Conservation (phyloP, 2,329 filamentous ascomycete genomes). For the Capronia americana region DNA sequence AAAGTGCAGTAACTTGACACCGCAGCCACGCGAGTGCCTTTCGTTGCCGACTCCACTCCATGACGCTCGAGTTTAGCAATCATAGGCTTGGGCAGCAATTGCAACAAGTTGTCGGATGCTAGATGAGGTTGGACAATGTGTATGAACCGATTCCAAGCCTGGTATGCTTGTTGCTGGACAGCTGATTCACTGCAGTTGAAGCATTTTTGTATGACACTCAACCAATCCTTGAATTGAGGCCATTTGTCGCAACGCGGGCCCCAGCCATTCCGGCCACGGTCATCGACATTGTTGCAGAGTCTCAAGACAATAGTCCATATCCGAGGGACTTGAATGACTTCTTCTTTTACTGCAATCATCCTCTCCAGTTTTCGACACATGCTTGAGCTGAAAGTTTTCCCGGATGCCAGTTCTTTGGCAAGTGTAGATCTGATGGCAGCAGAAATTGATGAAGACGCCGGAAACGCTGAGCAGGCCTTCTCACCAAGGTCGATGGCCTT, state of each 20-base stretch:
- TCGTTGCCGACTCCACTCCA: constrained; percentile 56
- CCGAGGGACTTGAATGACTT: constrained; percentile 74
- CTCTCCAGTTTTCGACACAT: constrained; percentile 70
- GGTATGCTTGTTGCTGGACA: constrained; percentile 77
- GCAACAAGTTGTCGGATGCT: constrained; percentile 60
- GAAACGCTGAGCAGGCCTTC: constrained; percentile 71
- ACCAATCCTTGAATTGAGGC: constrained; percentile 75
- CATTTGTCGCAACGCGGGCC: constrained; percentile 68
- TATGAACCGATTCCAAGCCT: constrained; percentile 84
- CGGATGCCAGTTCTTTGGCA: constrained; percentile 58
- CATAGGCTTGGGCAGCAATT: constrained; percentile 72
- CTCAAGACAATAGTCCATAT: constrained; percentile 87
- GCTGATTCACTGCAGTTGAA: constrained; percentile 78
- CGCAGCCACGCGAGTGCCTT: constrained; percentile 58
- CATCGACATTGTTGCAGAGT: constrained; percentile 60
- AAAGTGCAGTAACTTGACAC: constrained; percentile 79
- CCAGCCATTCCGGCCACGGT: constrained; percentile 55
- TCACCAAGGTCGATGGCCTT: constrained; percentile 77
- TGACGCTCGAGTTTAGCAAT: constrained; percentile 72
- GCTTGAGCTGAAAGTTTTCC: constrained; percentile 70
- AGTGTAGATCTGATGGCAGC: constrained; percentile 65
- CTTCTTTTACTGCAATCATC: constrained; percentile 68
- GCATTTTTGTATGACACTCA: constrained; percentile 78
- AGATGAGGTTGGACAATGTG: constrained; percentile 73
- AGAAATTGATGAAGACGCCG: constrained; percentile 71